Percentiles rank a stretch among this genome's conserved stretches.
Evolutionary conservation across 2,329 filamentous ascomycete species (phyloP).

Genomic region (Pyrenophora tritici-repentis): DNA sequence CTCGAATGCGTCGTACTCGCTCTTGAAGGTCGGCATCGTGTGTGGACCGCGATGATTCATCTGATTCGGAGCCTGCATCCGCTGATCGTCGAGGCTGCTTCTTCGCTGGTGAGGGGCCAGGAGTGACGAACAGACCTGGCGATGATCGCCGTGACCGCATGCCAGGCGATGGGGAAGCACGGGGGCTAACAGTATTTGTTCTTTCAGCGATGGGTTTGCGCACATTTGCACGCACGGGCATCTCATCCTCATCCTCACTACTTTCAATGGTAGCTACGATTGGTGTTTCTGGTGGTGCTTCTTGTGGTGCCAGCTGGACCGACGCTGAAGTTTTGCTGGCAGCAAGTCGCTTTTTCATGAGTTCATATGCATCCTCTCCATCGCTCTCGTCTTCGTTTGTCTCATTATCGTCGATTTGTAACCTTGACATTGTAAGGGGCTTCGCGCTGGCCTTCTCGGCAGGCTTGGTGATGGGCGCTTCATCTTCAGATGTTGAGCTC

Average conservation of each 20-base stretch:
- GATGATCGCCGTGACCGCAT: conserved; percentile 47
- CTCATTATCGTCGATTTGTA: conserved; percentile 1
- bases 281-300: conserved; percentile 5
- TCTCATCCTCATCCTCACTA: conserved; percentile 38
- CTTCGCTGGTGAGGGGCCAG: conserved; percentile 43
- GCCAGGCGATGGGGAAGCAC: conserved; percentile 21
- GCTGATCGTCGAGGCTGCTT: conserved; percentile 32
- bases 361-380: conserved; percentile 52
- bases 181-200: conserved; percentile 20
- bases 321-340: conserved; percentile 24
- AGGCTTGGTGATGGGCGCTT: conserved; percentile 43
- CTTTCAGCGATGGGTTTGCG: conserved; percentile 19
- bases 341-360: conserved; percentile 54
- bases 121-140: conserved; percentile 64
- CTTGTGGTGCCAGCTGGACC: conserved; percentile 3
- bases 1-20: conserved; percentile 73
- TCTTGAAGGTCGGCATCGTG: conserved; percentile 69
- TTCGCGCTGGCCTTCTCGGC: conserved; percentile 41
- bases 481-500: conserved; percentile 26
- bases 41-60: conserved; percentile 50
- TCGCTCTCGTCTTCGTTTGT: conserved; percentile 34
- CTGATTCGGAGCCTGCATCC: conserved; percentile 50
- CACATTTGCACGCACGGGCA: conserved; percentile 28
- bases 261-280: conserved; percentile 16
- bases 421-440: neutral